A percentile compares a stretch with the other conserved stretches of the same genome.
Conservation (phyloP, 176 grass and related monocot species). For the maize (Zea mays) region Zm-B73-REFERENCE-NAM-5.0 NC_050100.1:142216001-142216500, state of each 20-base stretch:
- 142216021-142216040: constrained; percentile 53
- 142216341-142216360: too few species aligned
- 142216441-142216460: too few species aligned
- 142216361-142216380: too few species aligned
- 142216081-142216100: constrained; percentile 8
- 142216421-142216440: too few species aligned
- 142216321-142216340: too few species aligned
- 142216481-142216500: too few species aligned
- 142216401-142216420: too few species aligned
- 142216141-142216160: constrained; percentile 36
- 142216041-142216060: constrained; percentile 74
- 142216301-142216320: too few species aligned
- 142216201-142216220: constrained; percentile 46
- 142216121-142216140: constrained; percentile 68
- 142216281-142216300: too few species aligned
- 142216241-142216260: constrained; percentile 89
- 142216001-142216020: constrained; percentile 63
- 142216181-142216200: constrained; percentile 44
- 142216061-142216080: constrained; percentile 68
- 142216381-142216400: too few species aligned
- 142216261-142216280: constrained; percentile 50
- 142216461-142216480: too few species aligned
- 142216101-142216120: constrained; percentile 43
- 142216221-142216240: constrained; percentile 46
- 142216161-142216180: constrained; percentile 30